These are phyloP conservation scores for Fusarium verticillioides DNA, from an alignment of 2,329 filamentous ascomycete species.

Conservation along the genomic window DNA sequence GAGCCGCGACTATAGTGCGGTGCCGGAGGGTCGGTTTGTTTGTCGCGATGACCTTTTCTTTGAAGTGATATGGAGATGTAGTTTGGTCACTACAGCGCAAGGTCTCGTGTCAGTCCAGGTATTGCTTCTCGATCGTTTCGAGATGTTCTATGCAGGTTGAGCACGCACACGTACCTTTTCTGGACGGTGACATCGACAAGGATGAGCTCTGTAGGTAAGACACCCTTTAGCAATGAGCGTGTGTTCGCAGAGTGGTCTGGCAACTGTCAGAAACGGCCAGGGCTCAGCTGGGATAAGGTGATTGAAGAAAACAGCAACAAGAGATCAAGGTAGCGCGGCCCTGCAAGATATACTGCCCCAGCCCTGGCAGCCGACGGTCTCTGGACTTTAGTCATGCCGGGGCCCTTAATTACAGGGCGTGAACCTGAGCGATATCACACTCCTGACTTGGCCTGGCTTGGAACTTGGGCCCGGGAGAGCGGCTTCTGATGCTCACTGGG, in stretches of 20 bases:
- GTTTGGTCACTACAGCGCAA: constrained; percentile 27
- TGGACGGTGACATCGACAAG: constrained; percentile 27
- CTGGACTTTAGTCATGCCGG: constrained; percentile 35
- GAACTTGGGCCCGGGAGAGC: constrained; percentile 9
- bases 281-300: constrained; percentile 42
- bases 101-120: constrained; percentile 31
- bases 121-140: constrained; percentile 29
- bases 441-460: constrained; percentile 22
- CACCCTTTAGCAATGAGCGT: constrained; percentile 28
- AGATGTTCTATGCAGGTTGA: constrained; percentile 26
- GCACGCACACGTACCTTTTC: constrained; percentile 20
- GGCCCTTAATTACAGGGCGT: constrained; percentile 27
- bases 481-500: constrained; percentile 15
- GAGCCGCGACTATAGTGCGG: constrained; percentile 17
- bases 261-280: constrained; percentile 40
- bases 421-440: constrained; percentile 34
- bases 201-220: constrained; percentile 34
- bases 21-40: constrained; percentile 14
- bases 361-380: constrained; percentile 14
- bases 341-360: constrained; percentile 44
- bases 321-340: constrained; percentile 39
- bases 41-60: constrained; percentile 31
- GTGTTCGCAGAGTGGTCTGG: constrained; percentile 29
- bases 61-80: constrained; percentile 24
- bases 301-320: constrained; percentile 35